phyloP scores from a whole-genome alignment of 2,329 filamentous ascomycete species.

The Fusarium mangiferae region DNA sequence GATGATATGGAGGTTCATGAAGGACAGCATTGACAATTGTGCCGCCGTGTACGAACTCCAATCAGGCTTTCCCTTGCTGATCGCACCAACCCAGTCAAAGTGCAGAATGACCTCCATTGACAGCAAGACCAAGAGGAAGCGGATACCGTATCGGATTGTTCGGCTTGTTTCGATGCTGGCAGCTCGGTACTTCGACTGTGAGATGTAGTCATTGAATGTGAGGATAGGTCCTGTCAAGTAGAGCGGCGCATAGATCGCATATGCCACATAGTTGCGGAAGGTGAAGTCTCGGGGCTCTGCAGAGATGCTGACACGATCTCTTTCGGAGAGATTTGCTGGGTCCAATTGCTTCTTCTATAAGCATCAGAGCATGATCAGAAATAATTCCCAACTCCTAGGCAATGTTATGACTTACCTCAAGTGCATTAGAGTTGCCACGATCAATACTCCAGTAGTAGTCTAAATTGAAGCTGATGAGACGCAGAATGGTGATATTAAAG shows the following conservation, averaged over 20 bases:
- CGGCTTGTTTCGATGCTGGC: constrained; percentile 76
- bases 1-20: constrained; percentile 96
- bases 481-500: constrained; percentile 94
- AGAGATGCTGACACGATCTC: constrained; percentile 83
- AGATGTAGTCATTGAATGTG: constrained; percentile 98
- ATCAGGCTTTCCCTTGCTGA: constrained; percentile 80
- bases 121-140: constrained; percentile 82
- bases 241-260: constrained; percentile 89
- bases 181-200: constrained; percentile 79
- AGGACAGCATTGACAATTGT: constrained; percentile 89
- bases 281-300: constrained; percentile 77
- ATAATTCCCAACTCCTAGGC: constrained; percentile 6
- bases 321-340: constrained; percentile 85
- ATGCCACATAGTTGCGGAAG: constrained; percentile 89
- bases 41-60: constrained; percentile 88
- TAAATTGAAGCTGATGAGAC: constrained; percentile 95
- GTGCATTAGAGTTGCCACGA: constrained; percentile 68
- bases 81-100: constrained; percentile 93
- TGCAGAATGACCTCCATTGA: constrained; percentile 93
- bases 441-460: constrained; percentile 95
- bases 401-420: constrained; percentile 77
- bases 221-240: constrained; percentile 94
- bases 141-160: constrained; percentile 82
- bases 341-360: constrained; percentile 98
- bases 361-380: constrained; percentile 63